phyloP scores from a whole-genome alignment of 345 rosid genomes.

The Populus simonii region DNA sequence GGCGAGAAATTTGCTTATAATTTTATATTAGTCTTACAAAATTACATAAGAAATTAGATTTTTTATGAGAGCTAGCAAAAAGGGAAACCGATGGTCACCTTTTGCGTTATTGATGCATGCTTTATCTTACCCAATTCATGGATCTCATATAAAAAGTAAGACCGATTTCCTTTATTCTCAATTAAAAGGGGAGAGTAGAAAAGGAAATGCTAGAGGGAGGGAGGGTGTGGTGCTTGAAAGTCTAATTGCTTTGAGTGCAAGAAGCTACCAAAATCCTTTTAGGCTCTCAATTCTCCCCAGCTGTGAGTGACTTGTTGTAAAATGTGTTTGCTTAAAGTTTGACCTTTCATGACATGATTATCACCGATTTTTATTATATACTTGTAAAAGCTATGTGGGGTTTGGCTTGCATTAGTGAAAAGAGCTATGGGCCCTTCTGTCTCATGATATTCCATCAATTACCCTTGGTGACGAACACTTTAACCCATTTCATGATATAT shows the following conservation, averaged over 20 bases:
- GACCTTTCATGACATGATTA: constrained; percentile 50
- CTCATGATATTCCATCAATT: constrained; percentile 57
- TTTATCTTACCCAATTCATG: constrained; percentile 21
- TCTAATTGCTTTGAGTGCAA: constrained; percentile 63
- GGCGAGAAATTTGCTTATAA: too few species aligned
- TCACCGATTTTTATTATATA: constrained; percentile 6
- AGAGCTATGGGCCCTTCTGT: constrained; percentile 47
- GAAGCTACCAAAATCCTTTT: constrained; percentile 61
- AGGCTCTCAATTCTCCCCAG: constrained; percentile 38
- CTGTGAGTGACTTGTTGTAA: constrained; percentile 41
- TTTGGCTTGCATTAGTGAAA: constrained; percentile 66
- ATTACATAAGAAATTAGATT: background rate
- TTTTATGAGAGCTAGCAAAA: constrained; percentile 4
- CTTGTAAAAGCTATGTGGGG: constrained; percentile 44
- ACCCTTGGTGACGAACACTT: constrained; percentile 18
- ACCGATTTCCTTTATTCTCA: constrained; percentile 38
- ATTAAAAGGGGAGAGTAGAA: constrained; percentile 13
- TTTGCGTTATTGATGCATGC: constrained; percentile 47
- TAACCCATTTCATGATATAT: constrained; percentile 19
- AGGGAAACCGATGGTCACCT: constrained; percentile 25
- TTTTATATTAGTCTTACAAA: background rate
- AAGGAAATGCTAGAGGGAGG: background rate
- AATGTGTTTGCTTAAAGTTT: constrained; percentile 61
- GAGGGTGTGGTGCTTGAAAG: constrained; percentile 22
- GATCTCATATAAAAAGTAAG: constrained; percentile 26